Base-by-base conservation (phyloP, 129 eudicot genomes). In the Helichrysum umbraculigerum region DNA sequence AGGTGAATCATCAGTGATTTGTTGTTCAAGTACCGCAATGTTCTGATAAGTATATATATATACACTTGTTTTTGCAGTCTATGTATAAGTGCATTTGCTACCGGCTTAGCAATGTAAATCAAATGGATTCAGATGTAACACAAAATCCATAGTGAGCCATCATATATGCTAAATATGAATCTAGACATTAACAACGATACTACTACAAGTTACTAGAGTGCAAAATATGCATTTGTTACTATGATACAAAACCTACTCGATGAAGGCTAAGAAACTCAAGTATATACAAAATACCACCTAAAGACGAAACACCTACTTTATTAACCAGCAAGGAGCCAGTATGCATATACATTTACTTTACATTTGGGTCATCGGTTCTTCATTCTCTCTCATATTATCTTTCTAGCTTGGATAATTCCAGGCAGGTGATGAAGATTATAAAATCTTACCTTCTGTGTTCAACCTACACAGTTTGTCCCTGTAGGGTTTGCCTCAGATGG, bases 401-500 rank as follows among this genome's bases (percentile, higher is more conserved):
- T 25, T 51, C 10, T 41, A 22, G 60, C 42, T 57, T 12, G 57
- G 17, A 73, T 25, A 58, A 34, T 59, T 56, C 22, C 29, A 37
- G 1, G 22, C 16, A 66, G 42, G 54, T 37, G 34, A 65, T 12
- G 64, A 30, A 67, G 68, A 68, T 28, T 28, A 42, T 77, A 21
- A 68, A 33, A 69, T 78, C 28, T 30, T 33, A 32, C 19, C 70
- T 62, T 76, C 44, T 35, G 51, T 78, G 67, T 62, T 76, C 79
- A 25, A 35, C 63, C 56, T 39, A 35, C 28, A 35, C 58, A 75
- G 70, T 34, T 42, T 70, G 68, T 80, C 17, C 82, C 88, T 16
- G 85, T 70, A 37, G 84, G 37, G 58, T 82, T 84, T 57, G 64
- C 76, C 12, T 74, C 79, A 50, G 83, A 68, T 67, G 86, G 83